Conservation (phyloP, 2,329 filamentous ascomycete genomes). For the Teratosphaeria zuluensis region DNA sequence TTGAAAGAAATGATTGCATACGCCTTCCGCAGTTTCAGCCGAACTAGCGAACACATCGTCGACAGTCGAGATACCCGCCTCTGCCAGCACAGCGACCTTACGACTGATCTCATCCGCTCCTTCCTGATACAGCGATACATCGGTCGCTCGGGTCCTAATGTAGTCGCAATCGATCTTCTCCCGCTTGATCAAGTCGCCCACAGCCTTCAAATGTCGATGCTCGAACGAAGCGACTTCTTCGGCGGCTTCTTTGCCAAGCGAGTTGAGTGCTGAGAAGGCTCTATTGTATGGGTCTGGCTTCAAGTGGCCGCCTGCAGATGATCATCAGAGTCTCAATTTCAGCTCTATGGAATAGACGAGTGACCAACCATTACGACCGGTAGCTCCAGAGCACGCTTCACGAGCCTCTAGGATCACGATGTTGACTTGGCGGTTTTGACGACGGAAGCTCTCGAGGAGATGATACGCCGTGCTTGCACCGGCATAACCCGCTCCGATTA, state of each 20-base stretch:
- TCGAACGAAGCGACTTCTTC: conserved; percentile 22
- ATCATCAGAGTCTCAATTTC: not conserved
- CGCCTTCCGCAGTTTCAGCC: conserved; percentile 21
- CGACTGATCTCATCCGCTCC: conserved; percentile 17
- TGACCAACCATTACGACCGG: conserved; percentile 46
- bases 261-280: conserved; percentile 14
- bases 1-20: conserved; percentile 22
- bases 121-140: conserved; percentile 25
- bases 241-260: conserved; percentile 18
- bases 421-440: conserved; percentile 29
- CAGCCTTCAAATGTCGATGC: conserved; percentile 14
- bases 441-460: conserved; percentile 15
- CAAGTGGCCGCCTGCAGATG: conserved; percentile 19
- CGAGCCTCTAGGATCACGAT: conserved; percentile 64
- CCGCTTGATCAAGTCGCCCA: conserved; percentile 25
- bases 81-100: conserved; percentile 23
- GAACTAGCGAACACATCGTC: conserved; percentile 23
- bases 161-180: conserved; percentile 35
- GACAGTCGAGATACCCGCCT: conserved; percentile 18
- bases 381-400: conserved; percentile 70
- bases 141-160: conserved; percentile 28
- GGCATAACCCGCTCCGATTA: conserved; percentile 64
- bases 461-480: conserved; percentile 34
- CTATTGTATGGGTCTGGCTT: conserved; percentile 28
- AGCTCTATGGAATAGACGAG: not conserved